phyloP scores from a whole-genome alignment of 768 basidiomycete species.

The Xerocomus spinulosus region DNA sequence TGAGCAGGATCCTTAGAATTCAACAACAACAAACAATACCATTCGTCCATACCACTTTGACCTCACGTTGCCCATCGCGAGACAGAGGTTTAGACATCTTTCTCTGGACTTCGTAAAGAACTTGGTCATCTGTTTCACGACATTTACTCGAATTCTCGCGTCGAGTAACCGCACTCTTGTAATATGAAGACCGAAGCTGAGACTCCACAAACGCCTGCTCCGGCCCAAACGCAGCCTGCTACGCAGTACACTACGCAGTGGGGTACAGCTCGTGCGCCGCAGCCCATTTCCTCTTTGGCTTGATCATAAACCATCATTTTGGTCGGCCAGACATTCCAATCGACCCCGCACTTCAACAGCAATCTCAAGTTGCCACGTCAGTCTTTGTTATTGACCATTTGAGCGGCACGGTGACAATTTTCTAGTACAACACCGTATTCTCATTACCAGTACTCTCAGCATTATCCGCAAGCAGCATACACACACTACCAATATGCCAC shows the following conservation, averaged over 20 bases:
- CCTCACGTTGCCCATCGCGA: background rate
- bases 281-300: background rate
- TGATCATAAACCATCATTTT: background rate
- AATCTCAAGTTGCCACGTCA: slow-evolving; percentile 46
- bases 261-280: slow-evolving; percentile 34
- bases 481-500: slow-evolving; percentile 42
- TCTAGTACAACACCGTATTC: slow-evolving; percentile 46
- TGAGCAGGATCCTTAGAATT: slow-evolving; percentile 19
- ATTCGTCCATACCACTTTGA: slow-evolving; percentile 2
- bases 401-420: slow-evolving; percentile 2
- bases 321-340: slow-evolving; percentile 51
- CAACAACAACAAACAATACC: slow-evolving; percentile 19
- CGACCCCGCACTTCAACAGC: slow-evolving; percentile 65
- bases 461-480: slow-evolving; percentile 35
- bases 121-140: no score
- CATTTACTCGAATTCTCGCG: no score
- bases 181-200: slow-evolving; percentile 46
- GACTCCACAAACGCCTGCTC: slow-evolving; percentile 30
- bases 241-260: slow-evolving; percentile 37
- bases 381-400: background rate
- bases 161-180: no score
- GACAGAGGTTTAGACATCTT: background rate
- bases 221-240: slow-evolving; percentile 27
- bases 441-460: slow-evolving; percentile 40
- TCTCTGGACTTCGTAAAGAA: no score